Percentiles rank a stretch among this genome's conserved stretches.
phyloP scores from a whole-genome alignment of 208 protist genomes.

The Entamoeba moshkovskii region DNA sequence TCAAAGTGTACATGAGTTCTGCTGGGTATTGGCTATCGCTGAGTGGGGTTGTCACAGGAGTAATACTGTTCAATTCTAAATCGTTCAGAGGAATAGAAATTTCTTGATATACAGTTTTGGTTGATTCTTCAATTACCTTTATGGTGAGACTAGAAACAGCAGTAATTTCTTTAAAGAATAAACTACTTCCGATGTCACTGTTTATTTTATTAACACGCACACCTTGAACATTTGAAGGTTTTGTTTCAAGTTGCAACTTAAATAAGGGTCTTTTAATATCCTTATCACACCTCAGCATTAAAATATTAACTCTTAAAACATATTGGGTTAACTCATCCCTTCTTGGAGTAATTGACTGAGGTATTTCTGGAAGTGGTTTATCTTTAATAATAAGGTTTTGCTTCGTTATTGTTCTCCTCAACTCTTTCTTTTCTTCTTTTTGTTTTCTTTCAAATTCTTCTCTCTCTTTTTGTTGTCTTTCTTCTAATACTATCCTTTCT shows the following conservation, averaged over 20 bases:
- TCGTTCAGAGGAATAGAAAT: not conserved
- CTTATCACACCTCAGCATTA: not conserved
- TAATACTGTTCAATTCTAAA: not conserved
- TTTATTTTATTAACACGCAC: not conserved
- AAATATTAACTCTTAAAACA: not conserved
- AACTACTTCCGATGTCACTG: not conserved
- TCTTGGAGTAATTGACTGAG: not conserved
- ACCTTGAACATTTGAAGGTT: not conserved
- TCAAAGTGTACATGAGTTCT: not conserved
- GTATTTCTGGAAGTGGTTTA: not conserved
- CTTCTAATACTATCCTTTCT: not conserved
- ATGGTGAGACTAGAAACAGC: not conserved
- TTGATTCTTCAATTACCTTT: not conserved
- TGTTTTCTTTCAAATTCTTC: slow-evolving; percentile 10
- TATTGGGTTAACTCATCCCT: not conserved
- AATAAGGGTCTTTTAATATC: not conserved
- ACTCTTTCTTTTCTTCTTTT: not conserved
- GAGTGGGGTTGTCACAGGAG: not conserved
- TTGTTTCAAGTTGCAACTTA: not conserved
- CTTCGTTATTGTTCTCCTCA: slow-evolving; percentile 5
- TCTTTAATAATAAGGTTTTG: not conserved
- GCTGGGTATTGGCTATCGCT: not conserved
- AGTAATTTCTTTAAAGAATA: not conserved
- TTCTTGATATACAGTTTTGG: not conserved
- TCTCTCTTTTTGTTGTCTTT: not conserved